phyloP scores from a whole-genome alignment of 345 rosid genomes.

The Eucalyptus viminalis region DNA sequence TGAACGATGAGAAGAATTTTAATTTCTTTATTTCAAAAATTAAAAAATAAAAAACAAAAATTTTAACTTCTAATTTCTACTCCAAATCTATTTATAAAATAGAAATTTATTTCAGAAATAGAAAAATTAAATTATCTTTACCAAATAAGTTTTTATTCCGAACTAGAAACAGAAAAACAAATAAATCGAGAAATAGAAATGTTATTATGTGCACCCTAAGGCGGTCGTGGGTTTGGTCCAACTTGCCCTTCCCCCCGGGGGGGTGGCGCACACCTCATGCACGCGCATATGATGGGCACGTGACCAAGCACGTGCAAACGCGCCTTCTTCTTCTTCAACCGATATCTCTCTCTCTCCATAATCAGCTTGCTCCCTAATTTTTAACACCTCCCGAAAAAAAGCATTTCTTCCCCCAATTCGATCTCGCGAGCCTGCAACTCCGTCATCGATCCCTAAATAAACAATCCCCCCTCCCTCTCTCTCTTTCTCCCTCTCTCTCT shows the following conservation, averaged over 20 bases:
- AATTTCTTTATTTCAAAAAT: rapidly evolving
- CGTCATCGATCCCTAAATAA: background rate
- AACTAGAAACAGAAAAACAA: rapidly evolving
- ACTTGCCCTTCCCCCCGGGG: rapidly evolving
- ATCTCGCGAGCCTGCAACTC: background rate
- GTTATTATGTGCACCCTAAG: rapidly evolving
- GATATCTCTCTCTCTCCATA: background rate
- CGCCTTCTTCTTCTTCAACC: background rate
- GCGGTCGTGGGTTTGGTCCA: rapidly evolving
- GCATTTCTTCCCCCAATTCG: background rate
- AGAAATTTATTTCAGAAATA: rapidly evolving
- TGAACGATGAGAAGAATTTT: rapidly evolving
- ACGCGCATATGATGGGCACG: background rate
- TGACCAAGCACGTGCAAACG: background rate
- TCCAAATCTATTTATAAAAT: rapidly evolving
- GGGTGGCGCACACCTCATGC: too few relatives aligned
- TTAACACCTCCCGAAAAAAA: background rate
- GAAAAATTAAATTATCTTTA: too few relatives aligned
- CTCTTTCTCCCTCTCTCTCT: background rate
- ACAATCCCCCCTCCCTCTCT: too few relatives aligned
- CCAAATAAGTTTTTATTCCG: rapidly evolving
- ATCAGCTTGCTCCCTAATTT: background rate
- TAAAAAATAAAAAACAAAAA: rapidly evolving
- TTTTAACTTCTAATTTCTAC: rapidly evolving
- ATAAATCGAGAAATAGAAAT: rapidly evolving